A percentile compares a stretch with the other conserved stretches of the same genome.
phyloP scores from a whole-genome alignment of 2,329 filamentous ascomycete species.

The Tolypocladium album region DNA sequence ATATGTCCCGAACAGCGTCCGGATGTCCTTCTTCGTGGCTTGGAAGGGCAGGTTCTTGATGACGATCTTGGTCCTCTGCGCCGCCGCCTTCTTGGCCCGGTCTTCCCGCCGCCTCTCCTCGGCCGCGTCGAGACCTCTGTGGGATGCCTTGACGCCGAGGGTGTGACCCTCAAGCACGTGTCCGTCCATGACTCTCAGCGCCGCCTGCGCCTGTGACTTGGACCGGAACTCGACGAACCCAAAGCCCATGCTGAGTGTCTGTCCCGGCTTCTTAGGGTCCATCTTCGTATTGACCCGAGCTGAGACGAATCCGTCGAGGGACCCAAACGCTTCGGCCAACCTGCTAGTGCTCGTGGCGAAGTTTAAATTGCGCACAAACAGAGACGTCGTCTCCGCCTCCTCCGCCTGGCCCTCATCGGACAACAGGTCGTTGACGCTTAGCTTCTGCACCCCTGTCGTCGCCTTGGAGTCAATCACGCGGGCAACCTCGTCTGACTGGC shows the following conservation, averaged over 20 bases:
- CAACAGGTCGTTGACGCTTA: slow-evolving; percentile 59
- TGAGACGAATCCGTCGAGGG: slow-evolving; percentile 79
- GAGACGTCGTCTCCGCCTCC: slow-evolving; percentile 57
- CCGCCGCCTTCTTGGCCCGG: slow-evolving; percentile 66
- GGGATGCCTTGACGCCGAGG: slow-evolving; percentile 74
- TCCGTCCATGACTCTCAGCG: slow-evolving; percentile 78
- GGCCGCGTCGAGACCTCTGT: slow-evolving; percentile 77
- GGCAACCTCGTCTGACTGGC: slow-evolving; percentile 15
- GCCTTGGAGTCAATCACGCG: slow-evolving; percentile 20
- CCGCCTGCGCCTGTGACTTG: slow-evolving; percentile 68
- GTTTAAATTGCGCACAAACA: slow-evolving; percentile 91
- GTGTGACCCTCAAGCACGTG: slow-evolving; percentile 79
- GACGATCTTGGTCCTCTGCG: slow-evolving; percentile 79
- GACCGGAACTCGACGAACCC: slow-evolving; percentile 85
- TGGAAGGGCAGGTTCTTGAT: slow-evolving; percentile 98
- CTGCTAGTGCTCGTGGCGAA: slow-evolving; percentile 74
- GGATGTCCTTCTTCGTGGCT: slow-evolving; percentile 83
- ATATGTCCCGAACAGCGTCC: slow-evolving; percentile 76
- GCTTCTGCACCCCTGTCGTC: slow-evolving; percentile 41
- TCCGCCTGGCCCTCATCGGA: slow-evolving; percentile 42
- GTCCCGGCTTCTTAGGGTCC: slow-evolving; percentile 81
- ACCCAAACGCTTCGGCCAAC: slow-evolving; percentile 66
- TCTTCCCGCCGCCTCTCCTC: slow-evolving; percentile 80
- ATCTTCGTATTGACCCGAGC: slow-evolving; percentile 87
- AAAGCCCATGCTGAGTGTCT: slow-evolving; percentile 92